Percentiles rank a stretch among this genome's conserved stretches.
These are phyloP conservation scores for Phytophthora brassicae DNA, from an alignment of 352 stramenopile genomes.

Conservation along the genomic window DNA sequence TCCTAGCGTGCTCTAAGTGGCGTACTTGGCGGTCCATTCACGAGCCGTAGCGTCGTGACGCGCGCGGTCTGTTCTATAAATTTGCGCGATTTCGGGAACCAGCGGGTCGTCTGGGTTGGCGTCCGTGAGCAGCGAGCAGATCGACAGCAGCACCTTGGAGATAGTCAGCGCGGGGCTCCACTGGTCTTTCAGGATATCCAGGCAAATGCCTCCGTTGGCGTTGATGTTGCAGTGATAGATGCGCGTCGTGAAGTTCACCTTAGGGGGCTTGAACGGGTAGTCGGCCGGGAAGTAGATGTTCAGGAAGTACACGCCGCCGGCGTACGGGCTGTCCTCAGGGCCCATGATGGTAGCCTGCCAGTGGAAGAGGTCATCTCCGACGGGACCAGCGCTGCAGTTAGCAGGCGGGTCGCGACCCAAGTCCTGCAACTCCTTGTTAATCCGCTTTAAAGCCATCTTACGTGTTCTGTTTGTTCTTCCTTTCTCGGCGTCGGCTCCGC, in stretches of 20 bases:
- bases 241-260: constrained; percentile 99
- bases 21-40: constrained; percentile 99
- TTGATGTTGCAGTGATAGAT: constrained; percentile 99
- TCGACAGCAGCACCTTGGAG: constrained; percentile 99
- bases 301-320: constrained; percentile 98
- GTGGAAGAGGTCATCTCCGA: constrained; percentile 98
- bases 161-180: constrained; percentile 99
- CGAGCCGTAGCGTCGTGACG: constrained; percentile 95
- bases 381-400: constrained; percentile 98
- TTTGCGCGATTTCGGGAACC: constrained; percentile 90
- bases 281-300: constrained; percentile 99
- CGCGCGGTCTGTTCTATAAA: constrained; percentile 94
- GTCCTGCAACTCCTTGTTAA: constrained; percentile 96
- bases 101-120: constrained; percentile 99
- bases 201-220: constrained; percentile 98
- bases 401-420: constrained; percentile 95
- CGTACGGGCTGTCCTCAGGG: constrained; percentile 97
- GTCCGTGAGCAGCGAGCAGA: constrained; percentile 99
- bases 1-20: constrained; percentile 90
- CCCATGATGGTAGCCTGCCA: constrained; percentile 98
- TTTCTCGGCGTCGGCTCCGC: constrained; percentile 22
- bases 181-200: constrained; percentile 99
- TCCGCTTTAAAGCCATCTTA: constrained; percentile 92
- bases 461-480: not conserved
- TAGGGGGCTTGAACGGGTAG: constrained; percentile 99